These are phyloP conservation scores for Paralagenidium karlingii DNA, from an alignment of 352 stramenopile genomes.

Conservation along the genomic window DNA sequence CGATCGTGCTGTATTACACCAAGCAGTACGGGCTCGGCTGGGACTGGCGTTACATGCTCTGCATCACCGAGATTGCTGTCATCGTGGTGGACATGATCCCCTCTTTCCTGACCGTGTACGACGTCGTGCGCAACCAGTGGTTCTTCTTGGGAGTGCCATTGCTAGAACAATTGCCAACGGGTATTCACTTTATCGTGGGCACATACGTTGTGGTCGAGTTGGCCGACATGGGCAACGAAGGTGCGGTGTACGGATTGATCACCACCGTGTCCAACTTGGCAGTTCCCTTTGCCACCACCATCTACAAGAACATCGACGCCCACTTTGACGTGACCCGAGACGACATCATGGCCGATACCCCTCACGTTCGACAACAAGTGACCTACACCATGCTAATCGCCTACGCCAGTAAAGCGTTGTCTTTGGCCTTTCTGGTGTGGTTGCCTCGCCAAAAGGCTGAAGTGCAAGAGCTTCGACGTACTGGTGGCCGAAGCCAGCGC, in stretches of 20 bases:
- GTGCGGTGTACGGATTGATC: slow-evolving; percentile 6
- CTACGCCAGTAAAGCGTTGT: slow-evolving; percentile 7
- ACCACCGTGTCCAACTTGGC: slow-evolving; percentile 10
- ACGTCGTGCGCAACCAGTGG: not conserved
- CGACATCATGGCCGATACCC: slow-evolving; percentile 7
- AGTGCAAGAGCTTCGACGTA: slow-evolving; percentile 6
- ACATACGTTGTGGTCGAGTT: slow-evolving; percentile 15
- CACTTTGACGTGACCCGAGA: slow-evolving; percentile 4
- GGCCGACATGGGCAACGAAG: slow-evolving; percentile 11
- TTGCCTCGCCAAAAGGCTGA: slow-evolving; percentile 12
- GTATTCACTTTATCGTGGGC: slow-evolving; percentile 9
- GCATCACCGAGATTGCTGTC: slow-evolving; percentile 2
- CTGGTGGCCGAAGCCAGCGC: slow-evolving; percentile 7
- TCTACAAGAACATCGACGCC: slow-evolving; percentile 7
- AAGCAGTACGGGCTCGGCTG: slow-evolving; percentile 37
- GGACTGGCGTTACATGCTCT: slow-evolving; percentile 20
- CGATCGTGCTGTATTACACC: slow-evolving; percentile 35
- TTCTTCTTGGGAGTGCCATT: not conserved
- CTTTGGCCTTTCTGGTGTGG: slow-evolving; percentile 6
- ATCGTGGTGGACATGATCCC: not conserved
- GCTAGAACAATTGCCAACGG: not conserved
- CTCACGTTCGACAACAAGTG: slow-evolving; percentile 10
- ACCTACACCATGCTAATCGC: slow-evolving; percentile 14
- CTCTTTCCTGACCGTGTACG: not conserved
- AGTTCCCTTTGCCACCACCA: slow-evolving; percentile 3